Conservation (phyloP, 2,329 filamentous ascomycete genomes). For the Samsoniella hepiali region DNA sequence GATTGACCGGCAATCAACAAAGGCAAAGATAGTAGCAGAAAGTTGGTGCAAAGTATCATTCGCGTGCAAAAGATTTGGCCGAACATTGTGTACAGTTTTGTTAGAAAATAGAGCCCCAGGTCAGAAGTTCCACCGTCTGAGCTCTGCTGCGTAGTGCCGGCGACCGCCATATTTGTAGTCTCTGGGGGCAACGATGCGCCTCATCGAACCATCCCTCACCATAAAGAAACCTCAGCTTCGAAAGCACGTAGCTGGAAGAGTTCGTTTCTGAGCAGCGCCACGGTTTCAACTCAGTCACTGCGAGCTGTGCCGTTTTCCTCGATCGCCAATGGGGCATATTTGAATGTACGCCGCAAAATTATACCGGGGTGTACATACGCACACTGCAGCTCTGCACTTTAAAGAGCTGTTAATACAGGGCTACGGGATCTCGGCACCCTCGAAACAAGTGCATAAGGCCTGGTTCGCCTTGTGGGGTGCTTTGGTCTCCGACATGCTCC, state of each 20-base stretch:
- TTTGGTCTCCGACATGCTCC: background rate
- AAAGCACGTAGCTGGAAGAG: background rate
- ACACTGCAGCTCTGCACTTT: background rate
- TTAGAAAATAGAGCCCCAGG: background rate
- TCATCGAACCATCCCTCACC: background rate
- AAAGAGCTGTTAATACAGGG: background rate
- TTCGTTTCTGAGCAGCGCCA: background rate
- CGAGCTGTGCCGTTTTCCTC: background rate
- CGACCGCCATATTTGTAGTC: background rate
- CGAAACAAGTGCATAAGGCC: background rate
- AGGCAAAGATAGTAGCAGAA: background rate
- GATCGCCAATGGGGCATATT: background rate
- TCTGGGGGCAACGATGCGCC: background rate
- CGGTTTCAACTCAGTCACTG: background rate
- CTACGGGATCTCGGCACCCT: background rate
- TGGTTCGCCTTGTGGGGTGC: background rate
- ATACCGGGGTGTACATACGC: background rate
- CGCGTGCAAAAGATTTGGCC: too few relatives aligned
- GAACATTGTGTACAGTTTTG: too few relatives aligned
- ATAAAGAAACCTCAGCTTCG: background rate
- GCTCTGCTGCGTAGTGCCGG: background rate
- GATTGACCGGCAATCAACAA: background rate
- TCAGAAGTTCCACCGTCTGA: background rate
- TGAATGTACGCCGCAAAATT: background rate
- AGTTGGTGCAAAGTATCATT: too few relatives aligned